These are phyloP conservation scores for Didymella lethalis DNA, from an alignment of 2,329 filamentous ascomycete genomes.

Conservation along the genomic window DNA sequence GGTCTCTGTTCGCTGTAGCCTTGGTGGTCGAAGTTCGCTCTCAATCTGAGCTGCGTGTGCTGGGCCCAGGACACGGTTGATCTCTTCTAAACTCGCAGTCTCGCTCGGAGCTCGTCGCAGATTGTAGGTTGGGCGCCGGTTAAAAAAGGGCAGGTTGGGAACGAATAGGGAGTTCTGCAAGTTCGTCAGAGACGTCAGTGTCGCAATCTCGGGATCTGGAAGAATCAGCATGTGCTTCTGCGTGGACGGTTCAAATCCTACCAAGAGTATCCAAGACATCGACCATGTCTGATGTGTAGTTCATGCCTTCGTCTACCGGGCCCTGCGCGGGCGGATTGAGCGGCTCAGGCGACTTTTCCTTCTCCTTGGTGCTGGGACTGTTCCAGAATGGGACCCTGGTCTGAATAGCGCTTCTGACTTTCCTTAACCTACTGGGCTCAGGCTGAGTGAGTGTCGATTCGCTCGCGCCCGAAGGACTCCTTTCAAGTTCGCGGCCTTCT, in stretches of 20 bases:
- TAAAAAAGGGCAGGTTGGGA: constrained; percentile 80
- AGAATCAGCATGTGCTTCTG: constrained; percentile 12
- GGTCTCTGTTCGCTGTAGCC: constrained; percentile 37
- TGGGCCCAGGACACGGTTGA: constrained; percentile 39
- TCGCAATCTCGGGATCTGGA: constrained; percentile 82
- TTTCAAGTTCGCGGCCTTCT: constrained; percentile 38
- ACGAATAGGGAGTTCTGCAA: constrained; percentile 90
- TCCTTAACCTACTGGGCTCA: constrained; percentile 35
- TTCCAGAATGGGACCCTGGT: constrained; percentile 40
- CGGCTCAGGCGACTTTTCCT: constrained; percentile 11
- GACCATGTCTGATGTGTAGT: constrained; percentile 70
- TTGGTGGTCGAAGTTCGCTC: constrained; percentile 27
- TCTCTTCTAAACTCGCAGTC: constrained; percentile 42
- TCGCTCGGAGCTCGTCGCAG: constrained; percentile 63
- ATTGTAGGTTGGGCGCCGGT: constrained; percentile 80
- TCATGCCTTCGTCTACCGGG: constrained; percentile 19
- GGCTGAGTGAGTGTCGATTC: constrained; percentile 28
- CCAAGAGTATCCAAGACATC: constrained; percentile 74
- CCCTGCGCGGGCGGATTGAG: constrained; percentile 7
- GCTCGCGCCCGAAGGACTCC: constrained; percentile 28
- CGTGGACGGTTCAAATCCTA: constrained; percentile 49
- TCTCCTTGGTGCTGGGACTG: constrained; percentile 24
- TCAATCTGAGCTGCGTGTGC: constrained; percentile 27
- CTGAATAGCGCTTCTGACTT: constrained; percentile 41
- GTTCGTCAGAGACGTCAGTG: constrained; percentile 84